A percentile compares a stretch with the other conserved stretches of the same genome.
Evolutionary conservation across 805 yeast species (phyloP).

Genomic region (Vanderwaltozyma yarrowii): DNA sequence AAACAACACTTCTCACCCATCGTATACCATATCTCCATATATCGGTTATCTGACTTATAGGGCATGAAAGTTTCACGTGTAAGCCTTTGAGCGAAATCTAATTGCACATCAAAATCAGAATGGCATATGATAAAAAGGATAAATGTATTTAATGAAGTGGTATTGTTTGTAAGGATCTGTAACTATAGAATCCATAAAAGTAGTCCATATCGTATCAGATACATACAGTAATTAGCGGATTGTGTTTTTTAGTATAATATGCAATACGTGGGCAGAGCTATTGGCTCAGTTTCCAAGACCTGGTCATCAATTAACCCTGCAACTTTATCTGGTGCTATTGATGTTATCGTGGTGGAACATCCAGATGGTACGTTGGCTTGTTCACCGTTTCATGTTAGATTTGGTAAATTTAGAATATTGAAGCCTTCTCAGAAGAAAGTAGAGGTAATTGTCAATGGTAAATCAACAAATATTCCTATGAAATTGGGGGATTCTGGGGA

Average conservation of each 20-base stretch:
- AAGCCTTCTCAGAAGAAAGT: slow-evolving; percentile 95
- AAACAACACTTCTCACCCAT: no score
- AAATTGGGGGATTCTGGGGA: slow-evolving; percentile 96
- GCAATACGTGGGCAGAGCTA: slow-evolving; percentile 96
- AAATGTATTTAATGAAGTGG: no score
- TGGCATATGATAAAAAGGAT: no score
- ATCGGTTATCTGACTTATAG: no score
- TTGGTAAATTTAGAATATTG: slow-evolving; percentile 86
- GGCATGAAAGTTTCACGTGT: no score
- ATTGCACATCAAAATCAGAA: no score
- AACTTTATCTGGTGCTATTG: slow-evolving; percentile 93
- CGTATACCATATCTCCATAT: no score
- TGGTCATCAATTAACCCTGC: slow-evolving; percentile 97
- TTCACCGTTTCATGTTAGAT: slow-evolving; percentile 93
- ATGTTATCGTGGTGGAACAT: slow-evolving; percentile 88
- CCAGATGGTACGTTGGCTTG: slow-evolving; percentile 70
- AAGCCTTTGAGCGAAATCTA: no score
- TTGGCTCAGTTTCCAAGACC: slow-evolving; percentile 89
- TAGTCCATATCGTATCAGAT: no score
- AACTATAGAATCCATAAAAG: no score
- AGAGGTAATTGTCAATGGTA: slow-evolving; percentile 77
- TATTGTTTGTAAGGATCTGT: no score
- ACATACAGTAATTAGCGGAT: no score
- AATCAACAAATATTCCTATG: slow-evolving; percentile 79
- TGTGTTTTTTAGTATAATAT: slow-evolving; percentile 31